These are phyloP conservation scores for Capsicum pubescens DNA, from an alignment of 257 asterid genomes.

Conservation along the genomic window DNA sequence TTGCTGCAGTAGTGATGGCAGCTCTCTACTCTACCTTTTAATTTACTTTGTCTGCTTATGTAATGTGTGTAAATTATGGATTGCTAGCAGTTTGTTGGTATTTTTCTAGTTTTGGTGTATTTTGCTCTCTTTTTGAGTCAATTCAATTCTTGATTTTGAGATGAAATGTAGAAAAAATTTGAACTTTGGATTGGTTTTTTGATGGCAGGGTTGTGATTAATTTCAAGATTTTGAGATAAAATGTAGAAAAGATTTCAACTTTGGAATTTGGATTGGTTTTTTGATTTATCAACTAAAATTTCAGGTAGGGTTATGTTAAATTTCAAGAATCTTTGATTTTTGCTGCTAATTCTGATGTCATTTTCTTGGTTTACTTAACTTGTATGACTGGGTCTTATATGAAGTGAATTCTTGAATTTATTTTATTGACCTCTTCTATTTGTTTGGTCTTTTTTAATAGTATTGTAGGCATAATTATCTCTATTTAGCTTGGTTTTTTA, in stretches of 20 bases:
- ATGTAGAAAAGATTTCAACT: slow-evolving; percentile 30
- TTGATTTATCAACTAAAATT: not conserved
- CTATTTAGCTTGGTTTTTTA: not conserved
- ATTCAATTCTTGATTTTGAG: not conserved
- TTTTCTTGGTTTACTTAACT: not conserved
- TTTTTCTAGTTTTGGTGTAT: not conserved
- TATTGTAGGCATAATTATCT: not conserved
- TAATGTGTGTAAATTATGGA: not conserved
- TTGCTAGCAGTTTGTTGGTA: not conserved
- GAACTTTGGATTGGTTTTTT: too few species aligned
- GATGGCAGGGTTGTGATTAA: too few species aligned
- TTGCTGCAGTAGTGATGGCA: too few species aligned
- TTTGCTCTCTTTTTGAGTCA: not conserved
- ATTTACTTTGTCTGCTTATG: not conserved
- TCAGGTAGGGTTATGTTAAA: not conserved
- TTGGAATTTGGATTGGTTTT: slow-evolving; percentile 12
- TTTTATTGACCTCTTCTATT: slow-evolving; percentile 8
- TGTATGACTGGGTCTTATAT: slow-evolving; percentile 3
- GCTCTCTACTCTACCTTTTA: too few species aligned
- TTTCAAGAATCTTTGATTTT: slow-evolving; percentile 12
- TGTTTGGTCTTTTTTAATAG: not conserved
- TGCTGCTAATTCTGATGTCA: not conserved
- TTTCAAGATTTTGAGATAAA: not conserved
- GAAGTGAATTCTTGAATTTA: not conserved
- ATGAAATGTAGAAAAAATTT: too few species aligned